Conservation (phyloP, 805 yeast species). For the Candida khao-thaluensis region DNA sequence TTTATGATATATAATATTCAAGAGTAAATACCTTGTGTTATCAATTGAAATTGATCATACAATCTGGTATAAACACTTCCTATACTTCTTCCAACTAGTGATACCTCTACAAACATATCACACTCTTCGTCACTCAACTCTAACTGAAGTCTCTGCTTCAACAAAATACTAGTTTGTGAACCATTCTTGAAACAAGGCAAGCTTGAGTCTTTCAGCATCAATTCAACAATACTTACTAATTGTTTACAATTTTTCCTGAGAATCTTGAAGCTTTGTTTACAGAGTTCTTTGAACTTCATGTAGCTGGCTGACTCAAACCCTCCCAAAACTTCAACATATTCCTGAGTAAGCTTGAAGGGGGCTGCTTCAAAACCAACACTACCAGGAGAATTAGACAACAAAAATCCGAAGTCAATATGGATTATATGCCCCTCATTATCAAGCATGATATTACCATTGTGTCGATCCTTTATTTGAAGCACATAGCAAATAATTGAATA, state of each 20-base stretch:
- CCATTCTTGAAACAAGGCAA: slow-evolving; percentile 93
- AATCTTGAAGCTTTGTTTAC: slow-evolving; percentile 72
- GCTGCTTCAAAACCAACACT: slow-evolving; percentile 97
- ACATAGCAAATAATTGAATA: slow-evolving; percentile 89
- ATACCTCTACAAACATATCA: slow-evolving; percentile 74
- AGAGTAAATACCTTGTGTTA: slow-evolving; percentile 80
- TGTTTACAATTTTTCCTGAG: slow-evolving; percentile 73
- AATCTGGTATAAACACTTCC: slow-evolving; percentile 89
- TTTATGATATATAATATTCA: slow-evolving; percentile 1
- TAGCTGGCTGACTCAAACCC: slow-evolving; percentile 67
- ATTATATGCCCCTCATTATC: slow-evolving; percentile 94
- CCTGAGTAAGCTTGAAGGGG: slow-evolving; percentile 89
- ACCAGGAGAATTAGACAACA: slow-evolving; percentile 93
- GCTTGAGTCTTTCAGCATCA: slow-evolving; percentile 89
- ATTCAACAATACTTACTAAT: slow-evolving; percentile 77
- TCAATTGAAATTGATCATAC: slow-evolving; percentile 91
- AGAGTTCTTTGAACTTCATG: slow-evolving; percentile 55
- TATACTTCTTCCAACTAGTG: slow-evolving; percentile 73
- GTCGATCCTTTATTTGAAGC: slow-evolving; percentile 92
- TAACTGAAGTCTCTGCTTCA: slow-evolving; percentile 79
- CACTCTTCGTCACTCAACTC: slow-evolving; percentile 70
- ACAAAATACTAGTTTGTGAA: slow-evolving; percentile 71
- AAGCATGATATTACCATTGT: slow-evolving; percentile 95
- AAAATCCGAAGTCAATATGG: slow-evolving; percentile 93
- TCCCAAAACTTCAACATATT: slow-evolving; percentile 85